Conservation (phyloP, 1,284 basidiomycete genomes). For the Fomitopsis palustris region DNA sequence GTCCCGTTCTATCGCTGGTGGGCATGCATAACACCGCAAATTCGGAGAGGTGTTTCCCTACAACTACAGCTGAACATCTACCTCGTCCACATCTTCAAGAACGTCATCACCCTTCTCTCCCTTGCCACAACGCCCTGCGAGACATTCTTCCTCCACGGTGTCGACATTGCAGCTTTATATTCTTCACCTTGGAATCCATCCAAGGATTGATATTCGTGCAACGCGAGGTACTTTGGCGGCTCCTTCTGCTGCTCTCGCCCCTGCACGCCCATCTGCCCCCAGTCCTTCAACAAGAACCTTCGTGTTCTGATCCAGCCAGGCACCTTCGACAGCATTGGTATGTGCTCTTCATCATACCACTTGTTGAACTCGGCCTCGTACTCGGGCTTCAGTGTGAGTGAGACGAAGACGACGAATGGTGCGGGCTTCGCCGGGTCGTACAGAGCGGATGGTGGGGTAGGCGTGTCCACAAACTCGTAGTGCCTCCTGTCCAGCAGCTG, state of each 20-base stretch:
- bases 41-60: neutral
- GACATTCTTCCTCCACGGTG: constrained; percentile 30
- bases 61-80: neutral
- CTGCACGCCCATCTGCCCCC: constrained; percentile 16
- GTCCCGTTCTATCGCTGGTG: too few relatives aligned
- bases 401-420: constrained; percentile 31
- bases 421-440: constrained; percentile 28
- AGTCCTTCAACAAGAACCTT: constrained; percentile 31
- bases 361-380: constrained; percentile 40
- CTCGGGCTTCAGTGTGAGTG: constrained; percentile 30
- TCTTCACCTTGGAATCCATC: constrained; percentile 24
- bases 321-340: constrained; percentile 29
- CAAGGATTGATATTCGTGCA: constrained; percentile 31
- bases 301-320: constrained; percentile 36
- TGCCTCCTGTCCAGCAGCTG: constrained; percentile 50
- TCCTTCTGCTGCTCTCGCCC: constrained; percentile 15
- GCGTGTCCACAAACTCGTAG: constrained; percentile 37
- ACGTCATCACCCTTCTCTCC: constrained; percentile 17
- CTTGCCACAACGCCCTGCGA: constrained; percentile 16
- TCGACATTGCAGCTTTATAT: constrained; percentile 27
- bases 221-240: constrained; percentile 32
- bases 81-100: constrained; percentile 9
- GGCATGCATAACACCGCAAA: too few relatives aligned
- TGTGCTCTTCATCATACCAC: constrained; percentile 37
- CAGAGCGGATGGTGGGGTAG: constrained; percentile 22